Percentiles rank a stretch among this genome's conserved stretches.
Evolutionary conservation across 2,329 filamentous ascomycete genomes (phyloP).

Genomic region (Fonsecaea erecta): DNA sequence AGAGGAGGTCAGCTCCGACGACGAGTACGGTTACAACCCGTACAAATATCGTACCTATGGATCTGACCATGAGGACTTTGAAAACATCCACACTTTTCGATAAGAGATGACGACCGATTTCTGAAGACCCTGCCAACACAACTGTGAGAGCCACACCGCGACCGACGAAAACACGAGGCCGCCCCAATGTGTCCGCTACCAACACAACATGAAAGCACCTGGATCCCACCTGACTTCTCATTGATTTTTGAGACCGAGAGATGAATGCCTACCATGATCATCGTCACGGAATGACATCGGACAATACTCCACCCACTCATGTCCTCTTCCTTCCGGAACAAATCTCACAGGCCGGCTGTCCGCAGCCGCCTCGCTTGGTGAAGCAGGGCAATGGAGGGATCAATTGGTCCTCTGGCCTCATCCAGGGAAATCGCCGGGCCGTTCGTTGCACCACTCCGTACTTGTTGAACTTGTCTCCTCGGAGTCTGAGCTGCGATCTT

Average conservation of each 20-base stretch:
- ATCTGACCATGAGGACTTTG: conserved; percentile 54
- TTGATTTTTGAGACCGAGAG: background rate
- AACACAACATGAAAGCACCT: background rate
- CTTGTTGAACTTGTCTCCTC: conserved; percentile 38
- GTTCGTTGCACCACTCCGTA: conserved; percentile 50
- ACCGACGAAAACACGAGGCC: background rate
- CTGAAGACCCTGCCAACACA: background rate
- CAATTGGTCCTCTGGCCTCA: conserved; percentile 11
- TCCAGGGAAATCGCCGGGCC: conserved; percentile 42
- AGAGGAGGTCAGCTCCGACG: conserved; percentile 54
- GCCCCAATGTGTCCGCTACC: background rate
- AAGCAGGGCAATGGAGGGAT: conserved; percentile 10
- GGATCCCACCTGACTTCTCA: background rate
- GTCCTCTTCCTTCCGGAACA: background rate
- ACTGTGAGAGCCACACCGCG: background rate
- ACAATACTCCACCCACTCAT: background rate
- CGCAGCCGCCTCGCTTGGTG: background rate
- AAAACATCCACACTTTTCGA: conserved; percentile 39
- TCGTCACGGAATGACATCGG: background rate
- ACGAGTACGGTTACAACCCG: conserved; percentile 50
- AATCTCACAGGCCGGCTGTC: background rate
- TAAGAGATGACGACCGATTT: background rate
- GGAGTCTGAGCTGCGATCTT: conserved; percentile 18
- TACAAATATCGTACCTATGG: conserved; percentile 46
- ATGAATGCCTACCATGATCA: background rate